Evolutionary conservation across 2,329 filamentous ascomycete species (phyloP), one percentile per base, ranked within the genome.

Genomic region (Fusarium sp.): DNA sequence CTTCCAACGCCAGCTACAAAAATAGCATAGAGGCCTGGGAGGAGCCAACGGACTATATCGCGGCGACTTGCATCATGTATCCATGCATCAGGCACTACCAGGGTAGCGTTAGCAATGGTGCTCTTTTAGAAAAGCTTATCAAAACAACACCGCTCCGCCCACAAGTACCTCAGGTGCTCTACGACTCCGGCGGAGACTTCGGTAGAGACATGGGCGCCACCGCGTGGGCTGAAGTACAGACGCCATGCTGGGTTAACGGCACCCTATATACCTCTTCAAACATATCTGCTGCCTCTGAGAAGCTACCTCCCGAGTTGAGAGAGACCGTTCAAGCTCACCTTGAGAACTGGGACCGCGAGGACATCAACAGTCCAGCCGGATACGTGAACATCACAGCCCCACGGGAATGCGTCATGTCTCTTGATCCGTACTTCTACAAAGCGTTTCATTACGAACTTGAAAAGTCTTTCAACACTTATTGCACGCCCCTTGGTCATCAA

Each of bases 21-120:
- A 39, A 36, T 8, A n/a, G 4, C 23, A 23, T 23, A 4, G 4
- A 31, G 18, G 52, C 51, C 28, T 57, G 60, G 51, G 13, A 11
- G 11, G 9, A 31, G 5, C 36, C 37, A 9, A 57, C 60, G 18
- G 60, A 50, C 44, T 62, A 57, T 28, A 13, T 57, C 27, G 60
- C 60, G 6, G 44, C 60, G 9, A 34, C 43, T 12, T 62, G 60
- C 10, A 51, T 53, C n/a, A 12, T 62, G 27, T 62, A 62, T 12
- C 59, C 59, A 10, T 62, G 59, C 31, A 48, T 62, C 47, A 56
- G 47, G 30, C 39, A 62, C 59, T 57, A 62, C 15, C 34, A 34
- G 4, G 59, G 51, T 16, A 15, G 15, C 3, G 59, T 62, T 10
- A 16, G 28, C 13, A 30, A 57, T 27, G 52, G 59, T 7, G 37